phyloP scores from a whole-genome alignment of 2,329 filamentous ascomycete species.

The Albophoma yamanashiensis region DNA sequence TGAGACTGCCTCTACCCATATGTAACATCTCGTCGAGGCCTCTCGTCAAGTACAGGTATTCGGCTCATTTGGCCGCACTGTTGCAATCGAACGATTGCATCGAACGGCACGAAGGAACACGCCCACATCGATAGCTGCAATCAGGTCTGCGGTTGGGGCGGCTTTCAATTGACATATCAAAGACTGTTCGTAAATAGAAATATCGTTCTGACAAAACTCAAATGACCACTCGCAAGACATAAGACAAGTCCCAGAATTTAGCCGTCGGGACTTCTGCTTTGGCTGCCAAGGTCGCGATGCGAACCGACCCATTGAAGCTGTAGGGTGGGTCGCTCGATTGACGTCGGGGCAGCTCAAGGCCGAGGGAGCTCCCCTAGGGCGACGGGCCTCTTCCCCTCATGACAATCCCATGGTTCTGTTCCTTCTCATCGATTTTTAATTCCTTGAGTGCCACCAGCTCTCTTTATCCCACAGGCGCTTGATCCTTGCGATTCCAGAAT shows the following conservation, averaged over 20 bases:
- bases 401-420: background rate
- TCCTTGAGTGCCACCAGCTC: background rate
- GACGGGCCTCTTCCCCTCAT: background rate
- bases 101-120: too few species aligned
- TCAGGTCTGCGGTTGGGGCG: too few species aligned
- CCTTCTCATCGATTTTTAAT: background rate
- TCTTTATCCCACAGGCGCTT: too few species aligned
- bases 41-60: background rate
- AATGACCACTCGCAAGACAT: background rate
- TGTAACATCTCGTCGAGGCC: background rate
- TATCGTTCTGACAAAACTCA: background rate
- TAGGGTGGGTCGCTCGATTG: background rate
- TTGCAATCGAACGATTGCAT: background rate
- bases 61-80: background rate
- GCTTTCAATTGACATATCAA: background rate
- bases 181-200: background rate
- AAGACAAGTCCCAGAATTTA: background rate
- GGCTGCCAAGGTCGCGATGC: background rate
- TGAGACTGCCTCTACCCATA: background rate
- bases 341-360: background rate
- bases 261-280: background rate
- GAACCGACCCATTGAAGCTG: background rate
- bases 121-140: too few species aligned
- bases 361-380: background rate
- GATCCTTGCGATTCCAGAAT: background rate